Conservation (phyloP, 371 early-diverging fungal species). For the Mucor sp. region DNA sequence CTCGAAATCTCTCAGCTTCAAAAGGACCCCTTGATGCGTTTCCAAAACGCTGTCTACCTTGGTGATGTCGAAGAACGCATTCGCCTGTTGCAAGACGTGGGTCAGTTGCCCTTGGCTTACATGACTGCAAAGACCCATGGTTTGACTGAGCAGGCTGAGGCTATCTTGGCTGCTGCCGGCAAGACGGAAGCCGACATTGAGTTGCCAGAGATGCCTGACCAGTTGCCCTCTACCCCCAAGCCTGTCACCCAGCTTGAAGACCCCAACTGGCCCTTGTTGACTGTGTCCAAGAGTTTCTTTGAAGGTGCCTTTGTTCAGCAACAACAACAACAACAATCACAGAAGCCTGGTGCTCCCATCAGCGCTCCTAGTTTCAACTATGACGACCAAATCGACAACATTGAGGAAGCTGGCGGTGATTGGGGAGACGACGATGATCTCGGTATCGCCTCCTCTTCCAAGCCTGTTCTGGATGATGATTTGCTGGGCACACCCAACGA, state of each 20-base stretch:
- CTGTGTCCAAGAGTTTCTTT: constrained; percentile 71
- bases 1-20: constrained; percentile 86
- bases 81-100: constrained; percentile 77
- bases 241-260: constrained; percentile 73
- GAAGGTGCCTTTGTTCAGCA: constrained; percentile 58
- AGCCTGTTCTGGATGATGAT: constrained; percentile 18
- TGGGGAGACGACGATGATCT: constrained; percentile 73
- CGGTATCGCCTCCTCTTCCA: constrained; percentile 24
- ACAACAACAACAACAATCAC: constrained; percentile 24
- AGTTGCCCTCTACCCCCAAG: constrained; percentile 61
- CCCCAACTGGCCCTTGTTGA: constrained; percentile 87
- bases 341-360: constrained; percentile 26
- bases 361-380: constrained; percentile 46
- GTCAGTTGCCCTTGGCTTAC: constrained; percentile 89
- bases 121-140: constrained; percentile 90
- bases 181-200: constrained; percentile 67
- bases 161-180: constrained; percentile 74
- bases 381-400: constrained; percentile 51
- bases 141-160: constrained; percentile 77
- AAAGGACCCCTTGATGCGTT: constrained; percentile 81
- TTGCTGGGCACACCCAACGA: constrained; percentile 35
- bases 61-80: constrained; percentile 90
- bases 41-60: constrained; percentile 87
- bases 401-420: constrained; percentile 64
- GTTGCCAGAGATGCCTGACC: constrained; percentile 39